Evolutionary conservation across 768 basidiomycete genomes (phyloP), one percentile per base, ranked within the genome.

Genomic region (Boletus pseudopeckii): DNA sequence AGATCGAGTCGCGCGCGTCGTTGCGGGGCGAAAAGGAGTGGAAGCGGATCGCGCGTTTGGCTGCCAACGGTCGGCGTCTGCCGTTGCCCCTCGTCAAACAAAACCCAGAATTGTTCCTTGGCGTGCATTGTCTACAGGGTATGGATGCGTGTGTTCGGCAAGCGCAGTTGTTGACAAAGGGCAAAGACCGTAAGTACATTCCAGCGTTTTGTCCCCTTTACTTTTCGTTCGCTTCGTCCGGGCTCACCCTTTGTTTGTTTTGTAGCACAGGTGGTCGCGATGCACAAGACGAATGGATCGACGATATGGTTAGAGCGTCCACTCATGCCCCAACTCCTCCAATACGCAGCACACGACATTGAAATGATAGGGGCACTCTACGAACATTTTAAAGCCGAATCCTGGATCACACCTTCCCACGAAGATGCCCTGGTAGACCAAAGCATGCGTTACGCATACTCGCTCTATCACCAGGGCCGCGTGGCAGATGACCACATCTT

Each of bases 321-420:
- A 1, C 67, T 78, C 37, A n/a, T 63, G 6, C 38, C 65, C 1
- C 62, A 66, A 14, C 68, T 77, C 30, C 65, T 76, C 24, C 62
- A 65, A 17, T 78, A 78, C 34, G 76, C 77, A 3, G 74, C 75
- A 6, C 71, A 72, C 54, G 77, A 78, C 60, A 71, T 77, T 44
- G 65, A 67, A 30, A 65, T 76, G 53, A 72, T 78, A 49, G 65
- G 61, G 11, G 54, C 62, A 2, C 66, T 77, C 22, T 73, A 73
- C 59, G 60, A 65, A 6, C 58, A 70, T 44, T 77, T 78, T 52
- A 55, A 56, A 9, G 13, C 56, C 34, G n/a, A 53, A 8, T 47
- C 48, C 0, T 69, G 68, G 66, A 66, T 69, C 48, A 70, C 59
- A 0, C 20, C 45, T 1, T 3, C 3, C 40, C 64, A 60, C 20